Percentiles rank a stretch among this genome's conserved stretches.
phyloP scores from a whole-genome alignment of 805 yeast species.

The Blastobotrys muscicola region DNA sequence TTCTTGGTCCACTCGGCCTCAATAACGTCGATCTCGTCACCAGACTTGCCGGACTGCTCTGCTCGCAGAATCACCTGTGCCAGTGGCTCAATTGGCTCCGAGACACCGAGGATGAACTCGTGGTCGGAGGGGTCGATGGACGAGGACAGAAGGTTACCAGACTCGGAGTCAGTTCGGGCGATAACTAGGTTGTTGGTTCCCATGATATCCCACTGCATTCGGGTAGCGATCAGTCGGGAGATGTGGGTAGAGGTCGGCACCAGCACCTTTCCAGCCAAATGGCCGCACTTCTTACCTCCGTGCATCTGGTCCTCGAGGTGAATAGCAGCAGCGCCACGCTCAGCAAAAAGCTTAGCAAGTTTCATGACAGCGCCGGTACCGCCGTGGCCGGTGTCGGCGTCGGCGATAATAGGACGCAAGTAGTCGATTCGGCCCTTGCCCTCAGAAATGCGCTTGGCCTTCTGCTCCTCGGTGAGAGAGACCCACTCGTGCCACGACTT shows the following conservation, averaged over 20 bases:
- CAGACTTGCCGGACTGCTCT: slow-evolving; percentile 31
- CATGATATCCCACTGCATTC: slow-evolving; percentile 60
- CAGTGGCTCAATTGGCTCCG: slow-evolving; percentile 33
- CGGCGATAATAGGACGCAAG: slow-evolving; percentile 54
- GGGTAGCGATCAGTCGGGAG: slow-evolving; percentile 44
- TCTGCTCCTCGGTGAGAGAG: slow-evolving; percentile 18
- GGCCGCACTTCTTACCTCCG: slow-evolving; percentile 61
- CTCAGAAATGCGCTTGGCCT: slow-evolving; percentile 16
- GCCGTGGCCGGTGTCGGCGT: slow-evolving; percentile 61
- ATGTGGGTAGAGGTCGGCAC: slow-evolving; percentile 53
- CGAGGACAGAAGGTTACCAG: slow-evolving; percentile 42
- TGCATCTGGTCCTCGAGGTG: slow-evolving; percentile 57
- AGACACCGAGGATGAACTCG: slow-evolving; percentile 43
- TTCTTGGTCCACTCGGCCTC: slow-evolving; percentile 41
- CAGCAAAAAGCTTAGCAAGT: slow-evolving; percentile 56
- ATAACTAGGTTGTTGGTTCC: slow-evolving; percentile 47
- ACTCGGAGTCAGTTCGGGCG: slow-evolving; percentile 54
- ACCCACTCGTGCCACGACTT: slow-evolving; percentile 38
- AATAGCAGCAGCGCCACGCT: slow-evolving; percentile 57
- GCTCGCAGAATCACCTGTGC: slow-evolving; percentile 38
- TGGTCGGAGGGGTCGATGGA: slow-evolving; percentile 50
- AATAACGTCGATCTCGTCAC: slow-evolving; percentile 28
- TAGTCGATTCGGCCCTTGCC: slow-evolving; percentile 36
- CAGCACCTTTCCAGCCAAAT: slow-evolving; percentile 49
- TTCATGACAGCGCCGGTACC: slow-evolving; percentile 56